phyloP scores from a whole-genome alignment of 345 rosid genomes.

The Populus davidiana region DNA sequence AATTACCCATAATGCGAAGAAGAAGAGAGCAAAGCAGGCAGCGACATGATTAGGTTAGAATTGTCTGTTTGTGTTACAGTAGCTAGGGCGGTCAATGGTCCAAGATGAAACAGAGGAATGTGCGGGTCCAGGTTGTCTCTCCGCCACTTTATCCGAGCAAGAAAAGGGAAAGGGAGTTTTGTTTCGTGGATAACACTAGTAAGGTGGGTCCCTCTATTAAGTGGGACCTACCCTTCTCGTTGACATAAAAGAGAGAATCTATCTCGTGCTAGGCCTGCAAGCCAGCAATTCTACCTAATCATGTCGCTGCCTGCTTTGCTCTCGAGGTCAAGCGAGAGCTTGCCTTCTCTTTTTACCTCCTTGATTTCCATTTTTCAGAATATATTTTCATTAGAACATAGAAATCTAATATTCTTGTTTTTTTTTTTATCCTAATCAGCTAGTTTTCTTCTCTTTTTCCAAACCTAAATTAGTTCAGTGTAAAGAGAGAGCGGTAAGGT shows the following conservation, averaged over 20 bases:
- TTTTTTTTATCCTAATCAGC: no score
- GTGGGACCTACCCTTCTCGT: slow-evolving; percentile 5
- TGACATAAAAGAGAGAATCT: not conserved
- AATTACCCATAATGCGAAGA: not conserved
- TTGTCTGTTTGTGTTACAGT: slow-evolving; percentile 15
- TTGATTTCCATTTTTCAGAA: no score
- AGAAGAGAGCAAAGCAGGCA: not conserved
- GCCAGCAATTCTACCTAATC: not conserved
- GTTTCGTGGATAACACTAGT: slow-evolving; percentile 23
- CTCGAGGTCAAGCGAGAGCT: no score
- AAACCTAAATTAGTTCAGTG: no score
- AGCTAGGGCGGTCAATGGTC: slow-evolving; percentile 53
- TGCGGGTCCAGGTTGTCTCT: slow-evolving; percentile 59
- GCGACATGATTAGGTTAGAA: slow-evolving; percentile 15
- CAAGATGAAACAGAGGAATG: slow-evolving; percentile 40
- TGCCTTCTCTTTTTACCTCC: no score
- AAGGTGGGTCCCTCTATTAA: not conserved
- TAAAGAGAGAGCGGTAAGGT: no score
- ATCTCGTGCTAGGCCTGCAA: not conserved
- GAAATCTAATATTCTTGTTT: no score
- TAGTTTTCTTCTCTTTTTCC: no score
- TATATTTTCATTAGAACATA: no score
- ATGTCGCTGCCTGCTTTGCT: no score
- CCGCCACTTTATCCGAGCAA: slow-evolving; percentile 25
- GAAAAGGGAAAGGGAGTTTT: not conserved